A percentile compares a stretch with the other conserved stretches of the same genome.
These are phyloP conservation scores for Cryptococcus hybrid DNA, from an alignment of 1,284 basidiomycete species.

Conservation along the genomic window DNA sequence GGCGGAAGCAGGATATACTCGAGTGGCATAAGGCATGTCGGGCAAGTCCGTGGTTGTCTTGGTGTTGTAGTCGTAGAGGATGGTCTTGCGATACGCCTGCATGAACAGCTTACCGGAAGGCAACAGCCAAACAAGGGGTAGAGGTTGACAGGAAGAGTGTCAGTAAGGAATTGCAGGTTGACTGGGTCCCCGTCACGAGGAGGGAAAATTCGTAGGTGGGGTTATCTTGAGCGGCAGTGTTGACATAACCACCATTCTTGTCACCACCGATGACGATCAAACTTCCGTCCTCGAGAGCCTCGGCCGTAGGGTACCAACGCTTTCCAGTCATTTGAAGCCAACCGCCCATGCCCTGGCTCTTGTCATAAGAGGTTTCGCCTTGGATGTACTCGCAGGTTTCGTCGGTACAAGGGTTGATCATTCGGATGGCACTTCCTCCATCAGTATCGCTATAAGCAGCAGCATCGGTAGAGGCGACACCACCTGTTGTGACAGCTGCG, in stretches of 20 bases:
- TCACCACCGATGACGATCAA: slow-evolving; percentile 55
- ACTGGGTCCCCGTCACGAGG: slow-evolving; percentile 57
- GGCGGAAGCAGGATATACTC: slow-evolving; percentile 90
- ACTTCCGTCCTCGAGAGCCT: slow-evolving; percentile 54
- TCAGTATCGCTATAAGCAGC: slow-evolving; percentile 58
- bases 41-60: slow-evolving; percentile 37
- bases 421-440: slow-evolving; percentile 60
- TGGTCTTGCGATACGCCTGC: slow-evolving; percentile 66
- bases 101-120: slow-evolving; percentile 68
- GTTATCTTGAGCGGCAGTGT: slow-evolving; percentile 69
- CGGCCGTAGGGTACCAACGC: slow-evolving; percentile 76
- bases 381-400: slow-evolving; percentile 76
- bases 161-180: slow-evolving; percentile 73
- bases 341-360: slow-evolving; percentile 34
- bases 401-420: slow-evolving; percentile 71
- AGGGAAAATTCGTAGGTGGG: slow-evolving; percentile 75
- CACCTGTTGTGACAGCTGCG: slow-evolving; percentile 39
- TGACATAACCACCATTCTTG: slow-evolving; percentile 61
- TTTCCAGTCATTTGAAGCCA: slow-evolving; percentile 72
- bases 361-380: slow-evolving; percentile 53
- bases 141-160: slow-evolving; percentile 84
- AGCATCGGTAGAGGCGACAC: slow-evolving; percentile 36
- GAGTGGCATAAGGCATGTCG: slow-evolving; percentile 60
- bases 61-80: slow-evolving; percentile 66
- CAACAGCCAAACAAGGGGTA: slow-evolving; percentile 82